A percentile compares a stretch with the other conserved stretches of the same genome.
These are phyloP conservation scores for Daldinia caldariorum DNA, from an alignment of 495 filamentous ascomycete species.

Conservation along the genomic window DNA sequence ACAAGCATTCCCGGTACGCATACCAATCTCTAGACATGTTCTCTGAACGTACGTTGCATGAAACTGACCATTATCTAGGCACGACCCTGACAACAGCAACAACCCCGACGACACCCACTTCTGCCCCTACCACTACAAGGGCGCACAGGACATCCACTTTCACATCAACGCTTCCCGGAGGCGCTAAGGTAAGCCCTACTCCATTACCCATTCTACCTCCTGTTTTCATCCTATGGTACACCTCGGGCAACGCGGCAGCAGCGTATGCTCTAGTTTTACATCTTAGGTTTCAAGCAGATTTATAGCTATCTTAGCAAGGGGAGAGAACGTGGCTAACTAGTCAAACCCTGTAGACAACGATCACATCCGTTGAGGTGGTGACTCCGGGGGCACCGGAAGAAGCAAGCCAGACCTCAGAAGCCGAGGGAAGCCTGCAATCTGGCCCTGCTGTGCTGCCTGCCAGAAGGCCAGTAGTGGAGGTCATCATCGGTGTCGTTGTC, in stretches of 20 bases:
- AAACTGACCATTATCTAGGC: slow-evolving; percentile 28
- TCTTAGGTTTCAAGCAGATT: slow-evolving; percentile 35
- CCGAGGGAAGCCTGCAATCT: slow-evolving; percentile 50
- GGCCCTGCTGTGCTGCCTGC: slow-evolving; percentile 39
- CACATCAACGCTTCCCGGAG: slow-evolving; percentile 52
- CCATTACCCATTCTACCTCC: background rate
- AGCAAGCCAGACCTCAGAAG: slow-evolving; percentile 28
- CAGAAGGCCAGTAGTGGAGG: slow-evolving; percentile 26
- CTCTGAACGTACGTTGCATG: background rate
- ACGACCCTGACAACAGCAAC: slow-evolving; percentile 35
- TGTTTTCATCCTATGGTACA: background rate
- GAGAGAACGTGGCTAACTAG: slow-evolving; percentile 14
- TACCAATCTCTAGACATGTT: background rate
- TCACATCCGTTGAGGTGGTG: slow-evolving; percentile 45
- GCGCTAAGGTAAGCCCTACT: slow-evolving; percentile 42
- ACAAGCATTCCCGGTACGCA: slow-evolving; percentile 40
- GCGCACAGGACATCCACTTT: slow-evolving; percentile 45
- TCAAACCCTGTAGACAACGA: slow-evolving; percentile 31
- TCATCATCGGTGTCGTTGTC: slow-evolving; percentile 44
- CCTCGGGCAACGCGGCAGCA: background rate
- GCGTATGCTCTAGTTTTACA: slow-evolving; percentile 16
- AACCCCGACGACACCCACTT: slow-evolving; percentile 2
- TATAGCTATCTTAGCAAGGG: background rate
- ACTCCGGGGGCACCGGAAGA: slow-evolving; percentile 33
- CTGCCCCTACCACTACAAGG: slow-evolving; percentile 29